phyloP scores from a whole-genome alignment of 2,329 filamentous ascomycete species.

The Paramyrothecium sp. region DNA sequence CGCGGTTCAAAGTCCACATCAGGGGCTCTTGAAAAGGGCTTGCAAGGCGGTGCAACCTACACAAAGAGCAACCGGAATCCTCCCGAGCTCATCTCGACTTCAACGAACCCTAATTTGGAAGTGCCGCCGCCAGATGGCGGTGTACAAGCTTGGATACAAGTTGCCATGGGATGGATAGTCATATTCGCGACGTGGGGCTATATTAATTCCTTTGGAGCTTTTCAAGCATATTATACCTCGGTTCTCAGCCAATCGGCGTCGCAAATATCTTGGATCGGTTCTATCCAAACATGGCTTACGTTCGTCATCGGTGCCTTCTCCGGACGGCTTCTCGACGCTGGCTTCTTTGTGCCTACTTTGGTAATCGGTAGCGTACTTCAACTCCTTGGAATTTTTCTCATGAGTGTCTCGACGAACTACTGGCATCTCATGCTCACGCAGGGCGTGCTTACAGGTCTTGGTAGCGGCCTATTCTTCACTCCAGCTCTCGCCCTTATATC shows the following conservation, averaged over 20 bases:
- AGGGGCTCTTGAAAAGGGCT: too few species aligned
- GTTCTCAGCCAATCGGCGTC: slow-evolving; percentile 28
- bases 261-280: slow-evolving; percentile 45
- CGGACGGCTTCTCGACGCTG: slow-evolving; percentile 42
- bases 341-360: slow-evolving; percentile 37
- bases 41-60: too few species aligned
- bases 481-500: slow-evolving; percentile 57
- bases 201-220: slow-evolving; percentile 44
- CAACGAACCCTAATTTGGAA: too few species aligned
- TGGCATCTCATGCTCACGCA: slow-evolving; percentile 50
- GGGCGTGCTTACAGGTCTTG: slow-evolving; percentile 50
- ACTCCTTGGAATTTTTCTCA: slow-evolving; percentile 42
- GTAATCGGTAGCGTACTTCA: slow-evolving; percentile 34
- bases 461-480: slow-evolving; percentile 53
- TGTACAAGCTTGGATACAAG: slow-evolving; percentile 32
- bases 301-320: slow-evolving; percentile 41
- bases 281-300: slow-evolving; percentile 41
- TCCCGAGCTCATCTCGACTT: too few species aligned
- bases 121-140: slow-evolving; percentile 23
- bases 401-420: slow-evolving; percentile 39
- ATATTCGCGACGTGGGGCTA: slow-evolving; percentile 43
- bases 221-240: slow-evolving; percentile 40
- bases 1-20: too few species aligned
- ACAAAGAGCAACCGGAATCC: too few species aligned
- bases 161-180: slow-evolving; percentile 36